phyloP scores from a whole-genome alignment of 2,329 filamentous ascomycete species.

The Lasiodiplodia gonubiensis region DNA sequence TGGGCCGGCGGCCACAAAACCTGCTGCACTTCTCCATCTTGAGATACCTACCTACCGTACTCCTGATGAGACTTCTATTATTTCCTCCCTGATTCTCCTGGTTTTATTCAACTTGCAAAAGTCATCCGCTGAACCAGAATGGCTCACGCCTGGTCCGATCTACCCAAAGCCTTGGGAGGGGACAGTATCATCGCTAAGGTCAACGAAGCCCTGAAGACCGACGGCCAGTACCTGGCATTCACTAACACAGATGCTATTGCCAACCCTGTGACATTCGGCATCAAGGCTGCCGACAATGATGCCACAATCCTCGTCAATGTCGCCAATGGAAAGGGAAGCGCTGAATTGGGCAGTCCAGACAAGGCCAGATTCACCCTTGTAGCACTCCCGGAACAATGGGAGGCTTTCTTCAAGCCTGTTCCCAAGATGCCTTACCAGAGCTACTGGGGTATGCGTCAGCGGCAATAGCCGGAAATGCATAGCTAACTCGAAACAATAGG shows the following conservation, averaged over 20 bases:
- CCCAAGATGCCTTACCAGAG: conserved; percentile 51
- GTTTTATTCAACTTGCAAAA: background rate
- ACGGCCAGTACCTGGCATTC: conserved; percentile 44
- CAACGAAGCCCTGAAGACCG: conserved; percentile 41
- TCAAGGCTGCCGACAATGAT: conserved; percentile 44
- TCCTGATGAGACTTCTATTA: background rate
- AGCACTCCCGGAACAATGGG: conserved; percentile 54
- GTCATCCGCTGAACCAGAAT: background rate
- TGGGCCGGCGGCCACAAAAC: background rate
- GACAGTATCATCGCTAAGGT: conserved; percentile 39
- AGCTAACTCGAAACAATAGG: conserved; percentile 35
- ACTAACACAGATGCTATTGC: conserved; percentile 44
- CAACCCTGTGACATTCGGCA: conserved; percentile 41
- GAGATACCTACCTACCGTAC: background rate
- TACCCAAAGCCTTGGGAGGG: conserved; percentile 40
- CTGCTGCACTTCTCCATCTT: background rate
- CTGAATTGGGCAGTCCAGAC: conserved; percentile 38
- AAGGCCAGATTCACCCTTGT: conserved; percentile 48
- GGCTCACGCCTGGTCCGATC: conserved; percentile 39
- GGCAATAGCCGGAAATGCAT: background rate
- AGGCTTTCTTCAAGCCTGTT: conserved; percentile 52
- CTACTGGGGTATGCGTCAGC: conserved; percentile 48
- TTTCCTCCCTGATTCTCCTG: background rate
- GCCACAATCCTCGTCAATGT: conserved; percentile 43
- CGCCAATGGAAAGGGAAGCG: conserved; percentile 39